Conservation (phyloP, 257 asterid species). For the Solanum stenotomum region DNA sequence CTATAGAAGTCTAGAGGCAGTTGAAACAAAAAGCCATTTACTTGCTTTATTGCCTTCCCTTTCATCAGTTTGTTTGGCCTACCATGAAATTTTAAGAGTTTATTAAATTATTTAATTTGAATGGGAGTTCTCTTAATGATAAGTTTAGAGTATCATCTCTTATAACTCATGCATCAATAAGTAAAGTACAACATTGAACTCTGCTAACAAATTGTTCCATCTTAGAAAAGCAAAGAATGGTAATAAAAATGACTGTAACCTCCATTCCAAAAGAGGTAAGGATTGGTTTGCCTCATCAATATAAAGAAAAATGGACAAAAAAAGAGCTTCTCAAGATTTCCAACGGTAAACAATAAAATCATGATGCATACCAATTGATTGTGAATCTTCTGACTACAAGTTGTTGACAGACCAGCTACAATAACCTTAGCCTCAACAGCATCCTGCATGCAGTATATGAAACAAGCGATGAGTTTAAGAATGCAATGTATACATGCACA, state of each 20-base stretch:
- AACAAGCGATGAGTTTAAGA: background rate
- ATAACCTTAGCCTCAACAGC: constrained; percentile 61
- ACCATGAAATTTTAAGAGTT: background rate
- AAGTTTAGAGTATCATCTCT: background rate
- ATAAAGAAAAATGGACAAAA: background rate
- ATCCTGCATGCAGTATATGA: constrained; percentile 43
- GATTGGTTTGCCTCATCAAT: background rate
- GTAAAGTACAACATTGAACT: background rate
- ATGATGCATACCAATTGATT: constrained; percentile 74
- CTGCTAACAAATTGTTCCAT: background rate
- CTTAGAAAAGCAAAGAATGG: background rate
- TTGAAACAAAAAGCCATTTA: background rate
- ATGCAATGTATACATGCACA: background rate
- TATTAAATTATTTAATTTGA: background rate
- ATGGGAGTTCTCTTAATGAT: background rate
- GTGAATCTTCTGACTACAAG: constrained; percentile 99
- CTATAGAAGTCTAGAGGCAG: background rate
- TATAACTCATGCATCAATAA: background rate
- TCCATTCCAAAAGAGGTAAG: background rate
- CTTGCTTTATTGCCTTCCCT: background rate
- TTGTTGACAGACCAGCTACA: constrained; percentile 85
- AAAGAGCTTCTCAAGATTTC: background rate
- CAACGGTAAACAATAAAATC: background rate
- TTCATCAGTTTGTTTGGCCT: background rate
- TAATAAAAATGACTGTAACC: background rate